A percentile compares a stretch with the other conserved stretches of the same genome.
phyloP scores from a whole-genome alignment of 805 yeast species.

The Candida ortonii region DNA sequence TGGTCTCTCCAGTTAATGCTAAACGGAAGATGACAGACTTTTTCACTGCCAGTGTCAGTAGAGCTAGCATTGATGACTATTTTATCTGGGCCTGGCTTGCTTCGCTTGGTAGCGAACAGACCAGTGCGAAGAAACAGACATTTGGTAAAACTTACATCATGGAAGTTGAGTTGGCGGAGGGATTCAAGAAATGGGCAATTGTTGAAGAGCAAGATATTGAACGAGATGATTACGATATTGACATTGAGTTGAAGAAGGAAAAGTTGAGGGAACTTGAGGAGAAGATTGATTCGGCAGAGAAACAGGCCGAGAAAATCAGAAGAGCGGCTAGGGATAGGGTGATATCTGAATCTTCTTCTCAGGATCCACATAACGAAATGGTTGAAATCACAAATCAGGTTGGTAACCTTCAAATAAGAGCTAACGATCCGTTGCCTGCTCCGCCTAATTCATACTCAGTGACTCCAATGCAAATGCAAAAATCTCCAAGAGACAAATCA shows the following conservation, averaged over 20 bases:
- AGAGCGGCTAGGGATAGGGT: slow-evolving; percentile 16
- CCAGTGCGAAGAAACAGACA: slow-evolving; percentile 56
- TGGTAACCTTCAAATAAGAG: no score
- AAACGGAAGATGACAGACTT: slow-evolving; percentile 28
- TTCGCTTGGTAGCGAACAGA: slow-evolving; percentile 70
- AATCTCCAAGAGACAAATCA: slow-evolving; percentile 4
- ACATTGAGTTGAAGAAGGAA: slow-evolving; percentile 34
- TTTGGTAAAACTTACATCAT: slow-evolving; percentile 82
- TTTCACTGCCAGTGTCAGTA: slow-evolving; percentile 47
- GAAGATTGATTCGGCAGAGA: slow-evolving; percentile 28
- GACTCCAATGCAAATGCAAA: no score
- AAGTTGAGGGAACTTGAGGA: slow-evolving; percentile 29
- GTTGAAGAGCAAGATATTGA: slow-evolving; percentile 62
- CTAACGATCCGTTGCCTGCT: slow-evolving; percentile 13
- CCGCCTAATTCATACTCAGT: slow-evolving; percentile 8
- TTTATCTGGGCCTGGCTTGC: slow-evolving; percentile 92
- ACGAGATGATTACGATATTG: slow-evolving; percentile 35
- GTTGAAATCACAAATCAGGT: slow-evolving; percentile 17
- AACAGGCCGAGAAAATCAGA: slow-evolving; percentile 24
- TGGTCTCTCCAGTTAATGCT: slow-evolving; percentile 26
- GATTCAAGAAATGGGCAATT: slow-evolving; percentile 72
- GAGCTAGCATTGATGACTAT: slow-evolving; percentile 78
- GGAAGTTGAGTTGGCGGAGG: slow-evolving; percentile 76
- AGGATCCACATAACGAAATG: slow-evolving; percentile 2
- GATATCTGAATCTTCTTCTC: slow-evolving; percentile 10